phyloP scores from a whole-genome alignment of 129 eudicot species.

The Arctium lappa region DNA sequence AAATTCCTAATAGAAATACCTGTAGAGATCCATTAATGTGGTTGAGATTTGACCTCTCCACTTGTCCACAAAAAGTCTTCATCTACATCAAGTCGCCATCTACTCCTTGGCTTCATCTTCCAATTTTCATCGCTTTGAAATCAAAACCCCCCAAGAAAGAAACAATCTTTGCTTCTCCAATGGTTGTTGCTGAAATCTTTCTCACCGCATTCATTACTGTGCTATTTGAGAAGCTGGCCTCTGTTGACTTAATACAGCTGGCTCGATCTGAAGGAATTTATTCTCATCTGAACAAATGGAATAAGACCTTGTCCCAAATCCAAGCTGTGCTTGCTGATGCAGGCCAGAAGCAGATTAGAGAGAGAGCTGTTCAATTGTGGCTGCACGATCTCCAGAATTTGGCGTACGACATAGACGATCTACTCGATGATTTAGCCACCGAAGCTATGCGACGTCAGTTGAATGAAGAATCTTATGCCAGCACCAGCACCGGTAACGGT shows the following conservation, averaged over 20 bases:
- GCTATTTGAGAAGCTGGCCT: conserved; percentile 34
- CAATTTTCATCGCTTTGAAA: not conserved
- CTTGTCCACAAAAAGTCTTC: not conserved
- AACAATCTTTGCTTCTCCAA: not conserved
- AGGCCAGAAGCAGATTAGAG: conserved; percentile 36
- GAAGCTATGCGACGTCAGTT: conserved; percentile 27
- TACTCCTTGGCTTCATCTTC: not conserved
- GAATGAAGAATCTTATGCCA: not conserved
- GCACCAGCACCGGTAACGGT: not conserved
- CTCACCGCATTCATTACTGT: conserved; percentile 29
- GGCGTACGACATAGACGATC: conserved; percentile 44
- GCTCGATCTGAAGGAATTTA: conserved; percentile 30
- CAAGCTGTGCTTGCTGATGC: conserved; percentile 53
- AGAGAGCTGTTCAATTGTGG: conserved; percentile 34
- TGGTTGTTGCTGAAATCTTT: conserved; percentile 40
- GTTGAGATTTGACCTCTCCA: not conserved
- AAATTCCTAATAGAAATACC: not conserved
- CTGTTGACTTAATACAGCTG: conserved; percentile 26
- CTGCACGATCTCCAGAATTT: conserved; percentile 33
- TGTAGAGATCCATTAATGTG: not conserved
- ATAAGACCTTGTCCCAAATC: conserved; percentile 16
- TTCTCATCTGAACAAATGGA: conserved; percentile 17
- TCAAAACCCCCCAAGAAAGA: not conserved
- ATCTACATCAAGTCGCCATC: not conserved
- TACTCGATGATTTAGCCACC: conserved; percentile 41